phyloP scores from a whole-genome alignment of 1,284 basidiomycete genomes.

The Ceratobasidium sp. region DNA sequence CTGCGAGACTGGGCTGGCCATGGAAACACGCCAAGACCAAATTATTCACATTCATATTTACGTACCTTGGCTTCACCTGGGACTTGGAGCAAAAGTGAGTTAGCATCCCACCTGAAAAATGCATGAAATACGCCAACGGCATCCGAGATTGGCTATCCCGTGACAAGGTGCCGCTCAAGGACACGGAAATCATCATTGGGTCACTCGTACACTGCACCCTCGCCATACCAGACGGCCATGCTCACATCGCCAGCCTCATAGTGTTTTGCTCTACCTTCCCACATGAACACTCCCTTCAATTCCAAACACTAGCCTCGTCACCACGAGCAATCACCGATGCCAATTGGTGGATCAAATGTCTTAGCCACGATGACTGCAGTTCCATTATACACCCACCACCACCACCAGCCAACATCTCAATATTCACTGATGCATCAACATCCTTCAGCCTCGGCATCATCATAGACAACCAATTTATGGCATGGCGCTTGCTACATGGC shows the following conservation, averaged over 20 bases:
- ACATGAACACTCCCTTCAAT: background rate
- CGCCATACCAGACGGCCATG: slow-evolving; percentile 21
- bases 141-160: background rate
- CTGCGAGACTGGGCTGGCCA: slow-evolving; percentile 53
- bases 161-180: background rate
- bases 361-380: background rate
- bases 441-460: slow-evolving; percentile 58
- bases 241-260: background rate
- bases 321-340: background rate
- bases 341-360: slow-evolving; percentile 11
- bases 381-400: background rate
- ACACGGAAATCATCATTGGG: slow-evolving; percentile 10
- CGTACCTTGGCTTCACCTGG: slow-evolving; percentile 59
- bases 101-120: slow-evolving; percentile 27
- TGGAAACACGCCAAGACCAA: slow-evolving; percentile 55
- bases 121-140: slow-evolving; percentile 21
- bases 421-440: slow-evolving; percentile 56
- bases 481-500: slow-evolving; percentile 53
- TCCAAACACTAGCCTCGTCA: background rate
- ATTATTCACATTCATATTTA: slow-evolving; percentile 50
- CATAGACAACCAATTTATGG: slow-evolving; percentile 52
- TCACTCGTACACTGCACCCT: slow-evolving; percentile 39
- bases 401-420: slow-evolving; percentile 48
- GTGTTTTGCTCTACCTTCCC: slow-evolving; percentile 14
- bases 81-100: slow-evolving; percentile 45